These are phyloP conservation scores for Scheffersomyces parashehatae DNA, from an alignment of 1,139 yeast species.

Conservation along the genomic window DNA sequence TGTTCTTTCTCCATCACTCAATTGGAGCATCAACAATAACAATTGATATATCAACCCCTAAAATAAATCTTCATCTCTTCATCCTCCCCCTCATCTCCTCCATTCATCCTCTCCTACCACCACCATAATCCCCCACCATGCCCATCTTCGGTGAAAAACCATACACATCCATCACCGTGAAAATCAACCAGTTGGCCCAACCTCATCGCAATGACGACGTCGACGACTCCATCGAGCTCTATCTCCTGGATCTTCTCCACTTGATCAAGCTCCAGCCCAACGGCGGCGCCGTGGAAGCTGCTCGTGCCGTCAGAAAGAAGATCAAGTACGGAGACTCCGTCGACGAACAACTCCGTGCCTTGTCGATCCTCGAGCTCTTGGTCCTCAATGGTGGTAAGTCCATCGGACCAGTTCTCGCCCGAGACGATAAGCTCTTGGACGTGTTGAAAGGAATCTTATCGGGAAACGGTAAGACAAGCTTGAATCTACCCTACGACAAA, in stretches of 20 bases:
- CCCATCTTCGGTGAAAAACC: constrained; percentile 52
- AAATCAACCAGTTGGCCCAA: constrained; percentile 45
- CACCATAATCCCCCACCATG: constrained; percentile 21
- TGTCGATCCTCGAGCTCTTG: constrained; percentile 70
- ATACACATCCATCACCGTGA: constrained; percentile 56
- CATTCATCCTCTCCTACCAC: not conserved
- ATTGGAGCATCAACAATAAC: too few species aligned
- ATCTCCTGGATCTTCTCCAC: constrained; percentile 38
- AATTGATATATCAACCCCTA: too few species aligned
- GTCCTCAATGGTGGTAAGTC: constrained; percentile 70
- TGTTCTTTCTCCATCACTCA: too few species aligned
- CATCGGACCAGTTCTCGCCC: constrained; percentile 53
- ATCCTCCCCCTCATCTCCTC: not conserved
- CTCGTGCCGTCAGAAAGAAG: constrained; percentile 84
- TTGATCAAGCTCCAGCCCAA: constrained; percentile 40
- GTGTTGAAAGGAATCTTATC: constrained; percentile 54
- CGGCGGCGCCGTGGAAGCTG: constrained; percentile 73
- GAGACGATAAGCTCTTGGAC: constrained; percentile 71
- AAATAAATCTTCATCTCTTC: not conserved
- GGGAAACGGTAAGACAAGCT: constrained; percentile 38
- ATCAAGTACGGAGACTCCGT: constrained; percentile 74
- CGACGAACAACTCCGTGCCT: constrained; percentile 63
- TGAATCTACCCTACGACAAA: constrained; percentile 41
- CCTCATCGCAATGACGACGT: constrained; percentile 35
- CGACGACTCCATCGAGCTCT: constrained; percentile 32